Conservation (phyloP, 2,329 filamentous ascomycete species). For the Myriosclerotinia scirpicola region DNA sequence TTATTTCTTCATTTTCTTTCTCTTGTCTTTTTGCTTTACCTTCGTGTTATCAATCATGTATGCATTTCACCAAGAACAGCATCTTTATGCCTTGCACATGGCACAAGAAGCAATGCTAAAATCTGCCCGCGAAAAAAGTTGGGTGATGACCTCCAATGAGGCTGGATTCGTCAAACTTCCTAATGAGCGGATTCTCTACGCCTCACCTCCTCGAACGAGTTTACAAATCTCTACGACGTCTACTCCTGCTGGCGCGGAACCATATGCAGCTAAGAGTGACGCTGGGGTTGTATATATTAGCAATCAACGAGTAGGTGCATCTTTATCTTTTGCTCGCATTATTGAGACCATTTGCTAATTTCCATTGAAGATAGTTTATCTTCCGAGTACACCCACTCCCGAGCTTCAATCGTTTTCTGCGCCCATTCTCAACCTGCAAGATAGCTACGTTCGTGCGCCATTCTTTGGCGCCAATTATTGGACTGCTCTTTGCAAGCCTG, state of each 20-base stretch:
- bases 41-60: slow-evolving; percentile 33
- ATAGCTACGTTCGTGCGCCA: slow-evolving; percentile 81
- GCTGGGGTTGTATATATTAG: slow-evolving; percentile 78
- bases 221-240: slow-evolving; percentile 67
- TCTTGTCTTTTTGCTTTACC: slow-evolving; percentile 3
- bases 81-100: slow-evolving; percentile 36
- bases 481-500: slow-evolving; percentile 76
- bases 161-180: slow-evolving; percentile 79
- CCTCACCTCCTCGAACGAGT: slow-evolving; percentile 75
- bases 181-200: slow-evolving; percentile 78
- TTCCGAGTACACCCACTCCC: slow-evolving; percentile 68
- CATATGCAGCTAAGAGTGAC: slow-evolving; percentile 70
- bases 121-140: slow-evolving; percentile 51
- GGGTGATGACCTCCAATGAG: slow-evolving; percentile 83
- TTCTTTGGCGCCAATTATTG: slow-evolving; percentile 94
- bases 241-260: slow-evolving; percentile 60
- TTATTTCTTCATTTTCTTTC: background rate
- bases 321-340: slow-evolving; percentile 27
- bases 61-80: slow-evolving; percentile 39
- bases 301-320: slow-evolving; percentile 71
- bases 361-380: slow-evolving; percentile 72
- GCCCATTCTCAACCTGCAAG: slow-evolving; percentile 82
- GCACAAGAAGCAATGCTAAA: slow-evolving; percentile 36
- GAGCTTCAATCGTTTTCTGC: slow-evolving; percentile 81
- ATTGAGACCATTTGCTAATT: slow-evolving; percentile 27